Conservation (phyloP, 305 asterid genomes). For the Solanum chacoense region DNA sequence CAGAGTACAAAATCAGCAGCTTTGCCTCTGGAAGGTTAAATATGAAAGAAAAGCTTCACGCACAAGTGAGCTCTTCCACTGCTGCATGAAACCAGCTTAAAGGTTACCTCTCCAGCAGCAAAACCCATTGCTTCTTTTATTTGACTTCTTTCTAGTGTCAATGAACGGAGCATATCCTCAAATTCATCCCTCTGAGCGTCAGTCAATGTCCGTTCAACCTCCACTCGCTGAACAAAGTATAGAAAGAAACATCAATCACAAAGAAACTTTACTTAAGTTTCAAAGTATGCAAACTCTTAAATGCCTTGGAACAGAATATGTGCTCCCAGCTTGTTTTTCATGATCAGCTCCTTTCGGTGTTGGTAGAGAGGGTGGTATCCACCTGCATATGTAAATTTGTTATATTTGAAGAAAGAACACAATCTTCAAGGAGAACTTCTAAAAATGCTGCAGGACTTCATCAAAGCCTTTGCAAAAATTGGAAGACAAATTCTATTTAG, state of each 20-base stretch:
- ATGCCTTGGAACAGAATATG: constrained; percentile 20
- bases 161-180: constrained; percentile 95
- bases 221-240: constrained; percentile 55
- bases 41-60: background rate
- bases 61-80: background rate
- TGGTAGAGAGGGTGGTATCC: constrained; percentile 90
- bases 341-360: constrained; percentile 46
- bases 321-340: constrained; percentile 76
- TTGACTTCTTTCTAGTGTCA: constrained; percentile 88
- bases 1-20: background rate
- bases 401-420: background rate
- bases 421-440: background rate
- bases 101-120: constrained; percentile 70
- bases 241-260: background rate
- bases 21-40: background rate
- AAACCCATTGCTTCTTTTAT: constrained; percentile 98
- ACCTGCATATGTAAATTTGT: constrained; percentile 34
- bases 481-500: background rate
- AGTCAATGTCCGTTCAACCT: constrained; percentile 70
- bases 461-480: background rate
- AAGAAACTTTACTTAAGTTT: background rate
- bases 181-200: constrained; percentile 98
- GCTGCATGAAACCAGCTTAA: constrained; percentile 4
- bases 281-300: constrained; percentile 2
- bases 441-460: background rate